Evolutionary conservation across 805 yeast species (phyloP), one percentile per base, ranked within the genome.

Genomic region (Ogataea ganodermae): DNA sequence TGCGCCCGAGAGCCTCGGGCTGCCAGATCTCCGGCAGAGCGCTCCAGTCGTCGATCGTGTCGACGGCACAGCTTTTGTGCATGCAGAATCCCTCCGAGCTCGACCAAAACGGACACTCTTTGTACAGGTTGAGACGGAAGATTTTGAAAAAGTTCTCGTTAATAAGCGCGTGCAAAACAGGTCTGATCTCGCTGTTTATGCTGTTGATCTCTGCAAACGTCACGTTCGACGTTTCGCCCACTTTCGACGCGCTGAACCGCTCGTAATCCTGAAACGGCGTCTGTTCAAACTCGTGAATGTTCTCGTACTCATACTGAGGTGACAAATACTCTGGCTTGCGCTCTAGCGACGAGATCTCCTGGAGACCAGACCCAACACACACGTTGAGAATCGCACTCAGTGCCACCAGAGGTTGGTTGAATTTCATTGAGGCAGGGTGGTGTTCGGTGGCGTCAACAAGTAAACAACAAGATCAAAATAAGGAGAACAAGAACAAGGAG

Each of bases 51-150:
- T 83, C 88, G 10, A 87, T 78, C 2, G 89, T 79, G 63, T 90
- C 96, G 35, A 90, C 96, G 0, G 96, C 95, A 69, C 97, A 90
- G 46, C 89, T 84, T 53, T 88, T 76, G 60, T 89, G 88, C 51
- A 90, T 87, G 64, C 97, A 90, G 60, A 86, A 81, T 35, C 91
- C 95, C 40, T 76, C 76, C 59, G 76, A 76, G 57, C 83, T 89
- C 55, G 81, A 80, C 90, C 89, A 87, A 65, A 86, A 90, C 22
- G 96, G 92, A 66, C 99, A 90, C 63, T 80, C 79, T 53, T 77
- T 84, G 66, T 82, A 89, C 48, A 94, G 73, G 61, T 94, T 90
- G 46, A 94, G 76, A 63, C 89, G 84, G 73, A 89, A 94, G 63
- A 87, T 89, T 54, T 84, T 80, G 79, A 94, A 92, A 68, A 88